Conservation (phyloP, 1,139 yeast species). For the Candida buenavistaensis region DNA sequence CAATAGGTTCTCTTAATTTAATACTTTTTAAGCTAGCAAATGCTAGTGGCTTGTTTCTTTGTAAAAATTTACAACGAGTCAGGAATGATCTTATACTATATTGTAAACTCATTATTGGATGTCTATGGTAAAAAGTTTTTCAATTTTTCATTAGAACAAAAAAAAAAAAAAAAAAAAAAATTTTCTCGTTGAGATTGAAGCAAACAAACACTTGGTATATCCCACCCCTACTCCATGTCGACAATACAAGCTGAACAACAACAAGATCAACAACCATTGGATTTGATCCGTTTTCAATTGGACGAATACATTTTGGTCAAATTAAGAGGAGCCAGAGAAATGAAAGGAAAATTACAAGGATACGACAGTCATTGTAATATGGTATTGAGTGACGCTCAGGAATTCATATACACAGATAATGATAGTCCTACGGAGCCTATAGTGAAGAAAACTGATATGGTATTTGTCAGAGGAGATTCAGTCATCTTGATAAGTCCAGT, state of each 20-base stretch:
- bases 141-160: no score
- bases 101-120: constrained; percentile 12
- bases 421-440: constrained; percentile 37
- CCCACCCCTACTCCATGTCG: constrained; percentile 22
- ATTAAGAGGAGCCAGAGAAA: constrained; percentile 93
- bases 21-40: constrained; percentile 21
- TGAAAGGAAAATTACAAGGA: constrained; percentile 89
- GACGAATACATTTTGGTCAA: constrained; percentile 89
- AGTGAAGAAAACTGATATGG: constrained; percentile 75
- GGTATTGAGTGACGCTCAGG: constrained; percentile 91
- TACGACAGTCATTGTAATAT: constrained; percentile 96
- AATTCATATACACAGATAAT: constrained; percentile 64
- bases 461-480: constrained; percentile 94
- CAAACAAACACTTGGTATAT: neutral
- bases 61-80: constrained; percentile 13
- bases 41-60: constrained; percentile 8
- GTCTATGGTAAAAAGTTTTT: no score
- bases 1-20: constrained; percentile 77
- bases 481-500: constrained; percentile 73
- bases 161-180: neutral
- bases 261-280: constrained; percentile 68
- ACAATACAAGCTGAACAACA: constrained; percentile 31
- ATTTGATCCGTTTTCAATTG: constrained; percentile 78
- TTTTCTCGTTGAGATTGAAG: neutral
- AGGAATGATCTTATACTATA: constrained; percentile 20